Evolutionary conservation across 164 flowering plant genomes (phyloP).

Genomic region (Platanus orientalis): DNA sequence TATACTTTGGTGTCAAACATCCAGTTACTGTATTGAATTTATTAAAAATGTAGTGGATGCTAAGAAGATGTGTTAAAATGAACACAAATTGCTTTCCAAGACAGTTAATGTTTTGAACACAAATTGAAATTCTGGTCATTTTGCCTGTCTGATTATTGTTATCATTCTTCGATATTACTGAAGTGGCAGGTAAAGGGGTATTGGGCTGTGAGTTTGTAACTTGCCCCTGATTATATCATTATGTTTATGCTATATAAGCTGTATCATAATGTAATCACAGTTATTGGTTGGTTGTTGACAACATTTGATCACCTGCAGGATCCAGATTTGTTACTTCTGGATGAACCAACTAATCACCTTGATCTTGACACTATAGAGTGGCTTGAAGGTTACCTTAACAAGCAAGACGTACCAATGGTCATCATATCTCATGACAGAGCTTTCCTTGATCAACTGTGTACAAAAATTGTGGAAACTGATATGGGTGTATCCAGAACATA

Average conservation of each 20-base stretch:
- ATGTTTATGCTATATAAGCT: too few species aligned
- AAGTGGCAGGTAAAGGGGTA: background rate
- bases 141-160: background rate
- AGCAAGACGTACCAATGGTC: constrained; percentile 95
- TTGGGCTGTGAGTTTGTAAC: background rate
- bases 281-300: constrained; percentile 1
- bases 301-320: constrained; percentile 49
- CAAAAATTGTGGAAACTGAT: constrained; percentile 97
- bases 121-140: background rate
- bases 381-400: constrained; percentile 88
- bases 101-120: too few species aligned
- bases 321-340: constrained; percentile 89
- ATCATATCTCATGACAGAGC: constrained; percentile 99
- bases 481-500: constrained; percentile 95
- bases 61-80: background rate
- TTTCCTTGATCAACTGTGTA: constrained; percentile 95
- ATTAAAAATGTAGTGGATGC: background rate
- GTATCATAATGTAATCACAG: background rate
- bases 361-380: constrained; percentile 98
- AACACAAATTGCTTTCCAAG: too few species aligned
- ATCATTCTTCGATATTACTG: background rate
- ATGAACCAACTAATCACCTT: constrained; percentile 99
- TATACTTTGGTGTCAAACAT: constrained; percentile 1
- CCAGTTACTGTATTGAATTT: background rate
- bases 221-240: too few species aligned